Percentiles rank a stretch among this genome's conserved stretches.
These are phyloP conservation scores for Phytophthora sansomeana DNA, from an alignment of 352 stramenopile genomes.

Conservation along the genomic window DNA sequence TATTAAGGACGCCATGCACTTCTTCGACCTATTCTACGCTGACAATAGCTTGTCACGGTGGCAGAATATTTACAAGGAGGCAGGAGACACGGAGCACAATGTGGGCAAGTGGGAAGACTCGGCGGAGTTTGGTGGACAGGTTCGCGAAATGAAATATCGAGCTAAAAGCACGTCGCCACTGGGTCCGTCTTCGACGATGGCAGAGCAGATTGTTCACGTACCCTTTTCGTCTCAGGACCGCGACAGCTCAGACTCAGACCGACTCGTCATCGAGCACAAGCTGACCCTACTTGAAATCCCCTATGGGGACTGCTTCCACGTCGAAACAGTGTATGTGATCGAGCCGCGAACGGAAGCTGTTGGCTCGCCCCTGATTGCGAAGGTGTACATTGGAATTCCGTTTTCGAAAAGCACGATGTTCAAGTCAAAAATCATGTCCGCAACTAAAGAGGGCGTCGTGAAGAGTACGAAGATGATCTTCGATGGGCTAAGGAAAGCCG, in stretches of 20 bases:
- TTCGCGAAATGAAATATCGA: slow-evolving; percentile 79
- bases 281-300: slow-evolving; percentile 80
- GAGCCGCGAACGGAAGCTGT: slow-evolving; percentile 46
- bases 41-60: slow-evolving; percentile 59
- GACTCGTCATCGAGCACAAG: slow-evolving; percentile 67
- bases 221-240: slow-evolving; percentile 48
- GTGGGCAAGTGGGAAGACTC: slow-evolving; percentile 68
- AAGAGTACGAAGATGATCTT: slow-evolving; percentile 69
- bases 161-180: slow-evolving; percentile 78
- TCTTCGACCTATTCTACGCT: slow-evolving; percentile 82
- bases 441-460: slow-evolving; percentile 67
- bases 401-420: slow-evolving; percentile 90
- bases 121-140: slow-evolving; percentile 60
- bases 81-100: slow-evolving; percentile 71
- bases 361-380: slow-evolving; percentile 44
- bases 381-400: slow-evolving; percentile 74
- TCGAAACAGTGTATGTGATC: slow-evolving; percentile 73
- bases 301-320: slow-evolving; percentile 82
- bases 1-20: slow-evolving; percentile 62
- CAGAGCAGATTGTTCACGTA: slow-evolving; percentile 64
- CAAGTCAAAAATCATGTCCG: slow-evolving; percentile 84
- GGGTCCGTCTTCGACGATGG: slow-evolving; percentile 68
- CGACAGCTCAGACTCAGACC: slow-evolving; percentile 48
- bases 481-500: slow-evolving; percentile 55
- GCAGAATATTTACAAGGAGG: slow-evolving; percentile 62